Percentiles rank a stretch among this genome's conserved stretches.
Evolutionary conservation across 163 green algal species (phyloP).

Genomic region (Chlamydomonas reinhardtii): DNA sequence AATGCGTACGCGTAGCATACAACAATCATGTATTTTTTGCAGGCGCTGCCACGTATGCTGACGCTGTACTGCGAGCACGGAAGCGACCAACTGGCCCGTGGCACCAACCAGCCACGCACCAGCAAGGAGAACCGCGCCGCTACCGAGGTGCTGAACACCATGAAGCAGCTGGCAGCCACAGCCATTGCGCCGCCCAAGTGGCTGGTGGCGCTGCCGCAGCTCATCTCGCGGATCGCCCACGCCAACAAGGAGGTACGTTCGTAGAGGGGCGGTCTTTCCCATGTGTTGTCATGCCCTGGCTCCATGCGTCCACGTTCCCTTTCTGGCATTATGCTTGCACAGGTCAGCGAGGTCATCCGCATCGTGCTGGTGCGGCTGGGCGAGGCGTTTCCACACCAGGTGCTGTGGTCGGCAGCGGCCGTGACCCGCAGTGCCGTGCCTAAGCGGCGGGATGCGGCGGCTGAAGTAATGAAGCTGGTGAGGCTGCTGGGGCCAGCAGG

Average conservation of each 20-base stretch:
- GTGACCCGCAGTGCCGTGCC: constrained; percentile 57
- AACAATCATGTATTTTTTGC: no score
- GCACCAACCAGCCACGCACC: background rate
- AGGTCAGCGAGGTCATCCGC: constrained; percentile 39
- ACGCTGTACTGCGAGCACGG: constrained; percentile 97
- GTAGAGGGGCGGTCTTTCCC: no score
- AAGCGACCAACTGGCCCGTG: constrained; percentile 44
- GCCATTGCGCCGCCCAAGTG: constrained; percentile 71
- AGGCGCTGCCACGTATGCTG: constrained; percentile 92
- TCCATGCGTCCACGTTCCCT: no score
- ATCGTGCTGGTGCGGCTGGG: constrained; percentile 48
- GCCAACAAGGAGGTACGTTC: constrained; percentile 55
- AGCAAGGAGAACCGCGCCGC: background rate
- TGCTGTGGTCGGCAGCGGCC: constrained; percentile 85
- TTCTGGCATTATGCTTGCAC: background rate
- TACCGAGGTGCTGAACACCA: constrained; percentile 55
- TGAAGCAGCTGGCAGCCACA: constrained; percentile 58
- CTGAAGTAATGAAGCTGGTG: constrained; percentile 11
- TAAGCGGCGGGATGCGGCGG: constrained; percentile 2
- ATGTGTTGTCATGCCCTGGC: no score
- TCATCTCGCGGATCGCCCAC: constrained; percentile 94
- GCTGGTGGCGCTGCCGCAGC: constrained; percentile 93
- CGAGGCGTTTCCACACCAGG: constrained; percentile 82
- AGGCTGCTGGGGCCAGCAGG: background rate
- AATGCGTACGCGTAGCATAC: no score